Evolutionary conservation across 129 eudicot species (phyloP), one percentile per base, ranked within the genome.

Genomic region (Helichrysum umbraculigerum): DNA sequence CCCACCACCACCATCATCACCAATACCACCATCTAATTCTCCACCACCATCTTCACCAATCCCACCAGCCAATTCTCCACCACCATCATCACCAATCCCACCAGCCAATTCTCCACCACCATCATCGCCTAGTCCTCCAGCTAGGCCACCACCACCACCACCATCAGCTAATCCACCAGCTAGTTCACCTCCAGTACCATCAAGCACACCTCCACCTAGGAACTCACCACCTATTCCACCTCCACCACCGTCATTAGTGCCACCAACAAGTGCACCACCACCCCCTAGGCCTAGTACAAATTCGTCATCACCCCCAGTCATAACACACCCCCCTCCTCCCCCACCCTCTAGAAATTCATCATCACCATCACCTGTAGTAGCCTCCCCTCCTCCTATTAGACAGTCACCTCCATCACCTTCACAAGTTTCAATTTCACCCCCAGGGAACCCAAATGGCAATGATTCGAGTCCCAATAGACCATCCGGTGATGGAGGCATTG

Each of bases 381-480:
- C 56, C 39, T 15, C 79, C 32, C 83, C 83, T 73, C 83, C 74
- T n/a, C 75, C 79, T 7, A 8, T 9, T 12, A 61, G 65, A 71
- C 61, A 32, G 52, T 51, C 81, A 39, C 84, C 87, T 42, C 88
- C 84, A 19, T 29, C 75, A 19, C 78, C 87, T 42, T 62, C 88
- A 66, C 61, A 29, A 41, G 65, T 76, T 71, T 81, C 73, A 71
- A 30, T 62, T 35, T 56, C 88, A 9, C 83, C 92, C 16, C 64
- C 89, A 47, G 66, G n/a, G 64, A 76, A 41, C 81, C 78, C 69
- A 29, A 68, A 71, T 63, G 68, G 52, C 81, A 68, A 84, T 16
- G 79, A 68, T 41, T 72, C 84, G n/a, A 80, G 72, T 30, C 81
- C 83, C 41, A 74, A 37, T 76, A 17, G 79, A 41, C 84, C 95